Base-by-base conservation (phyloP, 495 filamentous ascomycete genomes). In the Aspergillus bridgeri region DNA sequence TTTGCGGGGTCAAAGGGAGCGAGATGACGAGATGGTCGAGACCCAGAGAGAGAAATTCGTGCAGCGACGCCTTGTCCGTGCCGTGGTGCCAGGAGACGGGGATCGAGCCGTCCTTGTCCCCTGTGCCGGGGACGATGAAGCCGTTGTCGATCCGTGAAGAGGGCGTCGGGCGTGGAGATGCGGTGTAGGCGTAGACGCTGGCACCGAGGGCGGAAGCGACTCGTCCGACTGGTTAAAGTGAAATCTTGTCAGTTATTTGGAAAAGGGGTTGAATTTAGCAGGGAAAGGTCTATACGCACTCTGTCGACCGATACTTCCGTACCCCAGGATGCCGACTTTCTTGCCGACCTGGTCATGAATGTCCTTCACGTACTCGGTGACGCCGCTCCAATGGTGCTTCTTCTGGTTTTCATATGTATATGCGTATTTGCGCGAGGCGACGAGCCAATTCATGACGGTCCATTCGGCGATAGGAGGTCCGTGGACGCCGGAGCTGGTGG, bases 401-500 rank as follows among this genome's bases (percentile, higher is more conserved):
- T 68, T 70, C 56, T 82, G 80, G 53, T 66, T 71, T 46, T 72
- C 66, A 47, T 85, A 79, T 6, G 77, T 63, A 19, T 57, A 23
- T 48, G 65, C 64, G 63, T 80, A 84, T 57, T 84, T 76, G 23
- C 82, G 78, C 17, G 80, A 83, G 11, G 84, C 76, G 11, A 81
- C 69, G 2, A 86, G 73, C 64, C 77, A 75, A 44, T 83, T 83
- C 71, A 86, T 70, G 11, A 82, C 59, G 7, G 74, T 69, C 88
- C 89, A 95, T 76, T 96, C 91, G 0, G 89, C 78, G 55, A 96
- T 96, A 56, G 91, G 89, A 0, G 92, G 90, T 15, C 88, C 89
- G 62, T 92, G 89, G 50, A 94, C 83, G 17, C 90, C 90, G 20
- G 83, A 87, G 42, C 86, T 83, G 6, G 88, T 92, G 21, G 86